A percentile compares a stretch with the other conserved stretches of the same genome.
Conservation (phyloP, 495 filamentous ascomycete species). For the Podospora pseudopauciseta region DNA sequence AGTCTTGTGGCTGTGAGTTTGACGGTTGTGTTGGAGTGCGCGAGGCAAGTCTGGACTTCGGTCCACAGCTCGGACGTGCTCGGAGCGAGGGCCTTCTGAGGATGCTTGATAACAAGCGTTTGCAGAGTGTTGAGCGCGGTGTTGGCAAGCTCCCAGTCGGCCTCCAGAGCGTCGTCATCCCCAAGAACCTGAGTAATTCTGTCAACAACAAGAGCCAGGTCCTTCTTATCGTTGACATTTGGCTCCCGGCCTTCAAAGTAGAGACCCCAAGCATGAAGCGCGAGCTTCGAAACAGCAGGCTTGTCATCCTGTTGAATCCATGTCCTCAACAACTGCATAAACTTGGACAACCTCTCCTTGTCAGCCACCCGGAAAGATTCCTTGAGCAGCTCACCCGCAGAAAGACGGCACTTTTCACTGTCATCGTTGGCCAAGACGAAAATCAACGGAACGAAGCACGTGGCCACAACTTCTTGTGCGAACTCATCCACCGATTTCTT, state of each 20-base stretch:
- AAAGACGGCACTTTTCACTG: conserved; percentile 75
- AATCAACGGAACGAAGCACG: conserved; percentile 81
- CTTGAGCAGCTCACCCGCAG: conserved; percentile 75
- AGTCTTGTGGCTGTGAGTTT: conserved; percentile 73
- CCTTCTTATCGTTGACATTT: conserved; percentile 55
- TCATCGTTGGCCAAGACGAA: conserved; percentile 86
- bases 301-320: conserved; percentile 76
- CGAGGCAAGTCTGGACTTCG: conserved; percentile 59
- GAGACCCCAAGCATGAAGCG: conserved; percentile 74
- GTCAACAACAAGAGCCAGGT: conserved; percentile 45
- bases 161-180: conserved; percentile 43
- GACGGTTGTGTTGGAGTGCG: conserved; percentile 69
- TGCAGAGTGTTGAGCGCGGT: conserved; percentile 64
- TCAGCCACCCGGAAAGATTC: conserved; percentile 77
- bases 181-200: conserved; percentile 49
- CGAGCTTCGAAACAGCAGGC: conserved; percentile 61
- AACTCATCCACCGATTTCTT: conserved; percentile 76
- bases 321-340: conserved; percentile 63
- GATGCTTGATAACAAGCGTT: conserved; percentile 64
- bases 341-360: conserved; percentile 62
- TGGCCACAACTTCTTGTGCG: conserved; percentile 73
- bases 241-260: conserved; percentile 69
- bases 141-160: conserved; percentile 76
- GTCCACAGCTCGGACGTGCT: conserved; percentile 61
- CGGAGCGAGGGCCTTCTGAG: conserved; percentile 56